A percentile compares a stretch with the other conserved stretches of the same genome.
These are phyloP conservation scores for Cordyceps tenuipes DNA, from an alignment of 2,329 filamentous ascomycete species.

Conservation along the genomic window DNA sequence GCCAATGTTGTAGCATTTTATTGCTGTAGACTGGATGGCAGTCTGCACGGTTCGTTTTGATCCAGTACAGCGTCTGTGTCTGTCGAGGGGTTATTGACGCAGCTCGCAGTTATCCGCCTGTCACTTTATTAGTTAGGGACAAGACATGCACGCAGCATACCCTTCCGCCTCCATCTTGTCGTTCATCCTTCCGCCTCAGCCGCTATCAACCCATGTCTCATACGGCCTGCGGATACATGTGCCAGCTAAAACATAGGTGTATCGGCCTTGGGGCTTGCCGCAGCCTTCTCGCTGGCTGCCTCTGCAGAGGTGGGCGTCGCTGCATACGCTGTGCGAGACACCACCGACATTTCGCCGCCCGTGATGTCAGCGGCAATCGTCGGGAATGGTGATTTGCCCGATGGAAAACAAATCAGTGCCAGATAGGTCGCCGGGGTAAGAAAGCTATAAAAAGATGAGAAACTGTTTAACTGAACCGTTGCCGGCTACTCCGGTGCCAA, in stretches of 20 bases:
- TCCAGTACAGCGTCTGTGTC: background rate
- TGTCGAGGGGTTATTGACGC: background rate
- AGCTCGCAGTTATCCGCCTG: background rate
- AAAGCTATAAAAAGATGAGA: no score
- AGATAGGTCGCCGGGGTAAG: no score
- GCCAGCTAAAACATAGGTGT: background rate
- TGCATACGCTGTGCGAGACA: background rate
- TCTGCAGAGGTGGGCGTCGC: background rate
- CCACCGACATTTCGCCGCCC: background rate
- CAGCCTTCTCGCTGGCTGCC: conserved; percentile 3
- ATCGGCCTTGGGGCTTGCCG: background rate
- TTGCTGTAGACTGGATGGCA: background rate
- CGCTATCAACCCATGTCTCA: background rate
- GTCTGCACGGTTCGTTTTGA: background rate
- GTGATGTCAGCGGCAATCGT: background rate
- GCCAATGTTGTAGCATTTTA: background rate
- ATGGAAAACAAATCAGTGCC: no score
- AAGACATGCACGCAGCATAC: background rate
- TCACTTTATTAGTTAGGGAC: background rate
- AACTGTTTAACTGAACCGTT: no score
- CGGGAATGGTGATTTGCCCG: no score
- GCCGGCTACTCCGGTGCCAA: no score
- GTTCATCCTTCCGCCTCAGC: background rate
- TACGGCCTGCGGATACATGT: conserved; percentile 2
- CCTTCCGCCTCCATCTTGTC: background rate